phyloP scores from a whole-genome alignment of 1,139 yeast species.

The Pichia sp. region DNA sequence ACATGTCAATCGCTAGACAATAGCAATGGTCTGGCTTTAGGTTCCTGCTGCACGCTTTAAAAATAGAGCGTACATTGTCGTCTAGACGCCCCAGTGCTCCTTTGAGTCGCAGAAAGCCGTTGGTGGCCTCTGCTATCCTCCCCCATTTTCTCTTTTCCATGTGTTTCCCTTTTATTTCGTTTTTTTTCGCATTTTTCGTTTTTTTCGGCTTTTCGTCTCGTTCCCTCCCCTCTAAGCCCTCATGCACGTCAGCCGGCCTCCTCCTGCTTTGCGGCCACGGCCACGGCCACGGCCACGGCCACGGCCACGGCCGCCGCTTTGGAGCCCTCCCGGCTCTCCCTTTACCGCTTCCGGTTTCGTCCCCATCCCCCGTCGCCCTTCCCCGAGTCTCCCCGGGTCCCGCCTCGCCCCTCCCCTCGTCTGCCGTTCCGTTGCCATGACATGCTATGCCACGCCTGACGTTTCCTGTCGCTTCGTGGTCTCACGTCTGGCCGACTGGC shows the following conservation, averaged over 20 bases:
- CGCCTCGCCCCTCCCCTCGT: too few species aligned
- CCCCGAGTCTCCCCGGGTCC: too few species aligned
- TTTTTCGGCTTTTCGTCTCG: neutral
- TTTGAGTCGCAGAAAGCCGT: neutral
- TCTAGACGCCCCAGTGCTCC: neutral
- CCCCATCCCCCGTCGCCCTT: too few species aligned
- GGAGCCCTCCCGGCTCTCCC: neutral
- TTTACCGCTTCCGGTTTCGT: neutral
- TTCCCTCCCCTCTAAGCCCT: neutral
- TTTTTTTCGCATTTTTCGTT: neutral
- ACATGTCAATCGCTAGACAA: too few species aligned
- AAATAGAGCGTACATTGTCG: neutral
- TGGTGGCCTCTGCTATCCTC: neutral
- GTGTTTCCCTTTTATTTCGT: too few species aligned
- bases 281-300: too few species aligned
- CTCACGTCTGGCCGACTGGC: too few species aligned
- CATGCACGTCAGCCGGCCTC: neutral
- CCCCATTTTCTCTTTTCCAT: too few species aligned
- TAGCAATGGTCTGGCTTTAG: neutral
- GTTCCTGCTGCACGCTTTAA: neutral
- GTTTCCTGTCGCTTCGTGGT: too few species aligned
- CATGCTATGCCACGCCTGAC: too few species aligned
- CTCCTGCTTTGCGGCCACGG: too few species aligned
- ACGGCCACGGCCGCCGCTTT: neutral
- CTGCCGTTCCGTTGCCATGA: too few species aligned